Evolutionary conservation across 2,329 filamentous ascomycete species (phyloP).

Genomic region (Trichoderma sp.): DNA sequence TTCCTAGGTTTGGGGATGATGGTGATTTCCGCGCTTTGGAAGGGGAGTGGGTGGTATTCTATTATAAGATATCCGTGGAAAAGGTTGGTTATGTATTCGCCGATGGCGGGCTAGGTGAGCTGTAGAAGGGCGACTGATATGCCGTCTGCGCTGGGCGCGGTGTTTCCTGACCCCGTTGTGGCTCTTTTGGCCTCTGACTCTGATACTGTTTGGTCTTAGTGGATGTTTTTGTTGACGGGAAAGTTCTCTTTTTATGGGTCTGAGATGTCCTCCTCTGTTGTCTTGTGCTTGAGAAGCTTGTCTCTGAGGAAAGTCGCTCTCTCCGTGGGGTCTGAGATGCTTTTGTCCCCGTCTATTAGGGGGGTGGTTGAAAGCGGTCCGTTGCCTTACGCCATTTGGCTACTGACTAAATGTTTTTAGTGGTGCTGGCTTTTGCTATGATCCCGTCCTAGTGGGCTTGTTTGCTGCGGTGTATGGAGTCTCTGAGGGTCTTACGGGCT

Average conservation of each 20-base stretch:
- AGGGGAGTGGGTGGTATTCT: neutral
- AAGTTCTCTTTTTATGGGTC: neutral
- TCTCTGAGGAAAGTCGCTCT: neutral
- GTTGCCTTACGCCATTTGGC: no score
- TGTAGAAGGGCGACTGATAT: neutral
- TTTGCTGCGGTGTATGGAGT: neutral
- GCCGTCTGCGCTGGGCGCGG: neutral
- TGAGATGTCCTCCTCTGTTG: neutral
- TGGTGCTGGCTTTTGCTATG: no score
- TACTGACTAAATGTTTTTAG: no score
- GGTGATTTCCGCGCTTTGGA: neutral
- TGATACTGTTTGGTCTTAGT: neutral
- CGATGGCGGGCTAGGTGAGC: neutral
- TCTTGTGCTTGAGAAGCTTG: neutral
- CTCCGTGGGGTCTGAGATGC: no score
- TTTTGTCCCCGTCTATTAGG: no score
- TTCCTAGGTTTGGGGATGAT: neutral
- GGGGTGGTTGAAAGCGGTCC: no score
- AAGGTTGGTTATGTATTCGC: neutral
- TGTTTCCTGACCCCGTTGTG: neutral
- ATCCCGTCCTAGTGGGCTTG: no score
- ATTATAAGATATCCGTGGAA: neutral
- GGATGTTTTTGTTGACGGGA: neutral
- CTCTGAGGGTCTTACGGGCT: neutral
- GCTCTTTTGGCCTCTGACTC: neutral